Base-by-base conservation (phyloP, 179 eudicot genomes). In the Patellifolia procumbens region DNA sequence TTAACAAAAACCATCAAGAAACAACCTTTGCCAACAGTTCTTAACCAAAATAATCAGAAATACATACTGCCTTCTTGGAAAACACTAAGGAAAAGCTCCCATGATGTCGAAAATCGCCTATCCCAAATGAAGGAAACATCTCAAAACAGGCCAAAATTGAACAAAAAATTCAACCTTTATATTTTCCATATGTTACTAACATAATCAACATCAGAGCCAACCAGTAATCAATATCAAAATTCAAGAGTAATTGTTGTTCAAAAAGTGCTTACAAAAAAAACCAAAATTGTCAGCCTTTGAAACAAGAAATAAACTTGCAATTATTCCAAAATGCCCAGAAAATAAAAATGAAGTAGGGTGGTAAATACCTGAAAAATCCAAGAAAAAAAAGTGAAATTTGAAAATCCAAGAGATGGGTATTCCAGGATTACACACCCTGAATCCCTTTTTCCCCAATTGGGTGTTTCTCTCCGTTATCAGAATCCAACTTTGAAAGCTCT, bases 291-390 rank as follows among this genome's bases (percentile, higher is more conserved):
- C 74, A 76, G 28, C 26, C 32, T 16, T 16, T 24, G 24, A 68
- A 55, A 51, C n/a, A 64, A 64, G 19, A 32, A 5, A 49, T 48
- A 24, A 26, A 55, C 60, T 28, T 4, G 29, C 45, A 46, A 11
- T n/a, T 20, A 20, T 19, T 8, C 52, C 35, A 17, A 67, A 64
- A 53, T 35, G 24, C 20, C 28, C 42, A 67, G 17, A 66, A 67
- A 46, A 26, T 15, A 42, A 76, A 75, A 42, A 53, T 53, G 10
- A 19, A 9, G 31, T 22, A 74, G 22, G 5, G 22, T 39, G 26
- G 49, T 32, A 65, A 66, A 67, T 76, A 76, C 79, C 73, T 68
- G 67, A 68, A 76, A 34, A 68, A 7, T 45, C 73, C 17, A 15
- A 34, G 1, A 34, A 37, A 75, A 35, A 35, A 34, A 49, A 15